Base-by-base conservation (phyloP, 805 yeast species). In the Candida nonsorbophila region DNA sequence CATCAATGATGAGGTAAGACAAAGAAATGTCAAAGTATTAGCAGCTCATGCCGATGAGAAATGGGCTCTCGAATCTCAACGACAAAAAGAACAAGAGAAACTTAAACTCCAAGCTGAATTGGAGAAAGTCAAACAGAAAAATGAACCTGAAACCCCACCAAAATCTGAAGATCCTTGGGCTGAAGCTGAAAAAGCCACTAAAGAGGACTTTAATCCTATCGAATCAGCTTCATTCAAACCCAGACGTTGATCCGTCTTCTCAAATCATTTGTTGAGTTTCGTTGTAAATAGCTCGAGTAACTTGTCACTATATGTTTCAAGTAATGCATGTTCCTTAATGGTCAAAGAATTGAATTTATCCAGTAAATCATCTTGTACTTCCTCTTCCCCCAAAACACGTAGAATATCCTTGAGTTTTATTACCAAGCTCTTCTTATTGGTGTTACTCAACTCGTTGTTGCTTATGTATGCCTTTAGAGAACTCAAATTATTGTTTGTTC, bases 1-100 rank as follows among this genome's bases (percentile, higher is more conserved):
- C 22, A 40, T 68, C 2, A 58, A 55, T 2, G 94, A 84, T 41
- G 63, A 74, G 42, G 44, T 58, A 17, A 62, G 95, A 20, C 74
- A 75, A 28, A 62, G 61, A 22, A 60, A 59, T 10, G 61, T 84
- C 38, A 71, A 74, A 46, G 41, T 64, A 7, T 55, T 75, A 40
- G 75, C 77, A 3, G 52, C 53, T 28, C 66, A 66, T 24, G 73
- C 68, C 7, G 71, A 68, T 25, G 54, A 51, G 17, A 60, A 64
- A 32, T 61, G 72, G 65, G 34, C 42, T 4, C 22, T 40, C 21
- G 71, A 64, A 33, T 63, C 63, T 37, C 27, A 41, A 11, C 38
- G 60, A 11, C 42, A 58, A 26, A 62, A 62, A 37, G 41, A 50
- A 12, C 53, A 56, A 18, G 55, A 64, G 22, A 37, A 46, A 36